These are phyloP conservation scores for Fusarium irregulare DNA, from an alignment of 2,329 filamentous ascomycete genomes.

Conservation along the genomic window DNA sequence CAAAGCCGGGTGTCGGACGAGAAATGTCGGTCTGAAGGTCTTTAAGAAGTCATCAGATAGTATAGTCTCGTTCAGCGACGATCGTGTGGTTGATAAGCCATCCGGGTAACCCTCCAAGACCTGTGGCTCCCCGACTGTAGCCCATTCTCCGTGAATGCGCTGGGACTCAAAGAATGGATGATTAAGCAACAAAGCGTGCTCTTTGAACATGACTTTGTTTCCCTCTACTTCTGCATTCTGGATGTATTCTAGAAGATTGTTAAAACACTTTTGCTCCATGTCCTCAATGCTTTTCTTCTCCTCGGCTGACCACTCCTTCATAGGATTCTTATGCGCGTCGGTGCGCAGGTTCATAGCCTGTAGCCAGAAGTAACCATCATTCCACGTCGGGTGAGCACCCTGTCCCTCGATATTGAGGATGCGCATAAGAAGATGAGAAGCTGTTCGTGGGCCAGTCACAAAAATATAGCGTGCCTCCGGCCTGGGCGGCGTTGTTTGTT, in stretches of 20 bases:
- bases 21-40: neutral
- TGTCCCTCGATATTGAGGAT: neutral
- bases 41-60: neutral
- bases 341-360: neutral
- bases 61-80: neutral
- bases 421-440: neutral
- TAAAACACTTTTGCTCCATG: neutral
- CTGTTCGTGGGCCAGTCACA: neutral
- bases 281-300: neutral
- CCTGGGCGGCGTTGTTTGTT: neutral
- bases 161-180: neutral
- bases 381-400: neutral
- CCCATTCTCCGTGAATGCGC: neutral
- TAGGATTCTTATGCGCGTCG: neutral
- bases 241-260: neutral
- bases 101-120: neutral
- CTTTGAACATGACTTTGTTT: neutral
- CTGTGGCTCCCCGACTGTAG: neutral
- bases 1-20: neutral
- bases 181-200: neutral
- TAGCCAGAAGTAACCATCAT: neutral
- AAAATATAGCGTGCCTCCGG: neutral
- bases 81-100: neutral
- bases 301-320: neutral
- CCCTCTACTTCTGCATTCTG: neutral